Evolutionary conservation across 371 early-diverging fungal species (phyloP), one percentile per base, ranked within the genome.

Genomic region (Coemansia sp.): DNA sequence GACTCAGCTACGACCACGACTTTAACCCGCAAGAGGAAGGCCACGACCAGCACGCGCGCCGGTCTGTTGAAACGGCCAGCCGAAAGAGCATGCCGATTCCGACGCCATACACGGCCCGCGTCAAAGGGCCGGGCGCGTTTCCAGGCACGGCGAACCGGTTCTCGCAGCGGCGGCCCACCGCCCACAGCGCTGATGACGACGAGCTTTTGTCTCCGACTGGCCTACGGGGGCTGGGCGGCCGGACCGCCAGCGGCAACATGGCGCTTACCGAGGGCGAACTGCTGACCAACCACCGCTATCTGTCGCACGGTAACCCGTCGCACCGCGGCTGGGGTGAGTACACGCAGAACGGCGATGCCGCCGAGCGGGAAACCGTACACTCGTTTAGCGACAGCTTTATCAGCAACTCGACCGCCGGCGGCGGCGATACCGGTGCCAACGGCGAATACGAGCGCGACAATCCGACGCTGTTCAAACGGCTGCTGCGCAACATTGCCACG

Each of bases 41-140:
- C 16, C 52, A 51, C 4, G 58, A 53, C 40, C 58, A 62, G 55
- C 30, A 57, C 14, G 31, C 57, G 34, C 67, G 43, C 40, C 40
- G 48, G 6, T 26, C 41, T 14, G 20, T 41, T 2, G 68, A 63
- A 7, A 41, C 68, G 2, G 63, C 35, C 3, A 47, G 56, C 48
- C 54, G 55, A 7, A 50, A 32, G 34, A 56, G 52, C 36, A 47
- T 48, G 41, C 26, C 55, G 5, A 39, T 41, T 2, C 74, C 65
- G 2, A 74, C 74, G 13, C 77, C 77, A 1, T 67, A 73, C 65
- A 69, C 78, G 1, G 68, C 67, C n/a, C 76, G 67, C 39, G 65
- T 78, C 40, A 61, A 62, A n/a, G 78, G 78, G 14, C 78, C 78
- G 0, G 78, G 78, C n/a, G 78, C 78, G 9, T 78, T 78, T 35